phyloP scores from a whole-genome alignment of 169 alveolate genomes.

The Eimeria zaria region DNA sequence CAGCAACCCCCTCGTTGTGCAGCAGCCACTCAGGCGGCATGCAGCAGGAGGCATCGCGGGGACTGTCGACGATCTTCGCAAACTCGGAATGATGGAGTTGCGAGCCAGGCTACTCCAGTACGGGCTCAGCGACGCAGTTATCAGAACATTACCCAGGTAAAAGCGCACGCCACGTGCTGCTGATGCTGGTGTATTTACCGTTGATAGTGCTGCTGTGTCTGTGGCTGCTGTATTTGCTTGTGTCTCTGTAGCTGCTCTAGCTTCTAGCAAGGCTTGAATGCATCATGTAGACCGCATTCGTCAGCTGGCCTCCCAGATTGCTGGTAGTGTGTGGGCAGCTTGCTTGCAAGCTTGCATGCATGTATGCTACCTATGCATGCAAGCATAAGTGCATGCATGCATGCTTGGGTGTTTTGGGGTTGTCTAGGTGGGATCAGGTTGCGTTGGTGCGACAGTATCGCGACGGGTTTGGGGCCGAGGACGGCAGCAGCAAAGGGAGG shows the following conservation, averaged over 20 bases:
- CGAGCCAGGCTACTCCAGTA: constrained; percentile 90
- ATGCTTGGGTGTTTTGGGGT: background rate
- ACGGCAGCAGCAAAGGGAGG: constrained; percentile 63
- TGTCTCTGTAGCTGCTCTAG: too few species aligned
- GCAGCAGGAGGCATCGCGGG: constrained; percentile 87
- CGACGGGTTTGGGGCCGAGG: constrained; percentile 91
- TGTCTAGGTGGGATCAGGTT: constrained; percentile 93
- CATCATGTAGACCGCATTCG: background rate
- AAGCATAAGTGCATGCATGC: background rate
- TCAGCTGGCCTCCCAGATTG: background rate
- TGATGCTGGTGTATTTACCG: background rate
- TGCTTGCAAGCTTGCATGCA: background rate
- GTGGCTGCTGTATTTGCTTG: background rate
- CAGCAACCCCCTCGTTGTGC: constrained; percentile 68
- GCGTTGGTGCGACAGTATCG: constrained; percentile 93
- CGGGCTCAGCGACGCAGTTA: constrained; percentile 92
- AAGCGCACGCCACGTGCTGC: background rate
- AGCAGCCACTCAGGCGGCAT: constrained; percentile 77
- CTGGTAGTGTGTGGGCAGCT: background rate
- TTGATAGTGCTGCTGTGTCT: constrained; percentile 5
- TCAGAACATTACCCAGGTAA: constrained; percentile 90
- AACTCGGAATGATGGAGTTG: constrained; percentile 93
- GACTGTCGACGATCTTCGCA: constrained; percentile 91
- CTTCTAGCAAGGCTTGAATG: background rate
- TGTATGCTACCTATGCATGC: too few species aligned